Base-by-base conservation (phyloP, 2,329 filamentous ascomycete species). In the Cladophialophora chaetospira region DNA sequence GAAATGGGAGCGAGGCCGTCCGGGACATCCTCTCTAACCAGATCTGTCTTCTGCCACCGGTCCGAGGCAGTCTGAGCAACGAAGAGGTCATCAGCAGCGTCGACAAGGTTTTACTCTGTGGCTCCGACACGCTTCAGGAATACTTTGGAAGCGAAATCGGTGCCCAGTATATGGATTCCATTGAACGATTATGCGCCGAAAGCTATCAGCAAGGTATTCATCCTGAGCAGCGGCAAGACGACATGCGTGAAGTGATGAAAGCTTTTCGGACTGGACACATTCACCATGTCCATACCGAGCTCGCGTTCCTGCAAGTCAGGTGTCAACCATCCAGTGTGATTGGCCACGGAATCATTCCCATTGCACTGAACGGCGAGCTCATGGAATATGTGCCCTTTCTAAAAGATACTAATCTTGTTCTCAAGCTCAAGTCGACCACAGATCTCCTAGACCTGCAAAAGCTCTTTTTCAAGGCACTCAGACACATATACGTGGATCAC, bases 281-380 rank as follows among this genome's bases (percentile, higher is more conserved):
- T 45, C 42, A 45, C 21, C 42, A 45, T 45, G 42, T 45, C 13
- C 42, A 45, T 45, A 45, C 42, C 15, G 42, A 45, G 21, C 42
- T 45, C 25, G 42, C 42, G 11, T 45, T 45, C 42, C 42, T 45
- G 13, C 42, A 21, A 25, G 42, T 45, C 42, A 19, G 42, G 21
- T 45, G 21, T 45, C 15, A 21, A 21, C 42, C 8, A 33, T 8
- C 29, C 29, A 33, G 42, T 21, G 21, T 15, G 42, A 45, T 17
- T 9, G 42, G 21, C 15, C 42, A 21, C 42, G 42, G 42, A 21
- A 45, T 45, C 21, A 45, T 45, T 45, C 42, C 42, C 10, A 25
- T 45, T 21, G 42, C 42, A 45, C 42, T 45, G 8, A 45, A 45
- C 15, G 42, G 42, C 8, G 42, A 45, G 10, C 21, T 45, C 8